Base-by-base conservation (phyloP, 2,329 filamentous ascomycete species). In the Sporothrix dimorphospora region DNA sequence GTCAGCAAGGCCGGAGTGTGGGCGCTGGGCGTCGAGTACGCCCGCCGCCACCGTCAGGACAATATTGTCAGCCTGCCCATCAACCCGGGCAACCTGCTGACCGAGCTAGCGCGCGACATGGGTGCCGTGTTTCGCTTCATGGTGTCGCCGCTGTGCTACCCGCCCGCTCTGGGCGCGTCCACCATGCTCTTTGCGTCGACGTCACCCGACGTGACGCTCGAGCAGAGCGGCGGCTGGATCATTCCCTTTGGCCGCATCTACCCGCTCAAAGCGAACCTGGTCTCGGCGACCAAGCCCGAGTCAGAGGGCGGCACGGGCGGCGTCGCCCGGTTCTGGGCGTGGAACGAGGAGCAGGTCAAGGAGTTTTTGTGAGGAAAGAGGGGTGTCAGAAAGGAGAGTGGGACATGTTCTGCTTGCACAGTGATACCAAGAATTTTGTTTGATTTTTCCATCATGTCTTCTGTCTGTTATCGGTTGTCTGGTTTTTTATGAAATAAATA, bases 111-210 rank as follows among this genome's bases (percentile, higher is more conserved):
- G 73, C 80, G 81, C 0, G 75, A 78, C 0, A 76, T 78, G 69
- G 75, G 76, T 1, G 49, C 75, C 0, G 14, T 76, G 0, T 11
- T 76, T 0, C 73, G 49, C 4, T 71, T 71, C 24, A 12, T 80
- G 0, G 72, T 78, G 1, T 74, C 72, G 6, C 70, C 73, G 3
- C 75, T 77, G 5, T 69, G 80, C 1, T 76, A 80, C 70, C 78
- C 80, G 0, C 21, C 77, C 0, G 71, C 81, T 12, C 77, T 81
- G 38, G 86, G 85, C 0, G 85, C 84, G 0, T 86, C 85, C 75
- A 85, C 85, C 0, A 81, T 84, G 72, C 75, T 87, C 0, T 88
- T 82, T 72, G 81, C 84, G 0, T 85, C 80, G 0, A 78, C 85
- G 51, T 83, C 84, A 0, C 81, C 82, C 0, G 80, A 85, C 0